phyloP scores from a whole-genome alignment of 208 protist species.

The Trypanosoma platydactyli region DNA sequence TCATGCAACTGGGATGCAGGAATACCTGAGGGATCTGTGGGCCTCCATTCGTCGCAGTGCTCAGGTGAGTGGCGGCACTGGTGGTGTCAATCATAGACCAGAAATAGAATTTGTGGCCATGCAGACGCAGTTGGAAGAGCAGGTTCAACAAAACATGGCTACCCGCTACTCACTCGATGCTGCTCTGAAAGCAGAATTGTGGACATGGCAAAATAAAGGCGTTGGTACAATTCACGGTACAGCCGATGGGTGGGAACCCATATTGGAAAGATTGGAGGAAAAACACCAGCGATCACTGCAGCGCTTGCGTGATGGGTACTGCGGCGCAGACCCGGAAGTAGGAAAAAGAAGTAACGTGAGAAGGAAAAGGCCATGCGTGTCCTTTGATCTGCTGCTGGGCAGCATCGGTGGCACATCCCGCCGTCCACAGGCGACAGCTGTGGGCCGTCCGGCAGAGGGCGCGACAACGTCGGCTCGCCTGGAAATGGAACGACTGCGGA shows the following conservation, averaged over 20 bases:
- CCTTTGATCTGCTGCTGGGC: slow-evolving; percentile 11
- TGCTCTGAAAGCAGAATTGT: slow-evolving; percentile 57
- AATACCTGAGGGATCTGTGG: slow-evolving; percentile 35
- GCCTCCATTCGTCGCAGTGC: slow-evolving; percentile 28
- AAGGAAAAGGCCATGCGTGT: slow-evolving; percentile 1
- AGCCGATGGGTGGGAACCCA: slow-evolving; percentile 3
- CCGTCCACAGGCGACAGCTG: slow-evolving; percentile 42
- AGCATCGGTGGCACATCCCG: neutral
- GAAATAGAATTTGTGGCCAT: slow-evolving; percentile 26
- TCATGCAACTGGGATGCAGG: slow-evolving; percentile 30
- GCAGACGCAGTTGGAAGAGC: slow-evolving; percentile 34
- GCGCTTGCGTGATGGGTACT: neutral
- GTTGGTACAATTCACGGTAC: slow-evolving; percentile 2
- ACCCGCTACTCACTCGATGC: slow-evolving; percentile 68
- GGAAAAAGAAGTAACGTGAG: slow-evolving; percentile 4
- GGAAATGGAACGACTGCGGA: slow-evolving; percentile 46
- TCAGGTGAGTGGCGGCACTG: slow-evolving; percentile 13
- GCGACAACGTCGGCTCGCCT: slow-evolving; percentile 69
- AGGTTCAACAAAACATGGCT: slow-evolving; percentile 56
- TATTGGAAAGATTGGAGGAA: neutral
- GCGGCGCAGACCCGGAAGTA: neutral
- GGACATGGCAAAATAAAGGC: slow-evolving; percentile 32
- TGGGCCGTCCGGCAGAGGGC: slow-evolving; percentile 42
- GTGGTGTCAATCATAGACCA: slow-evolving; percentile 1
- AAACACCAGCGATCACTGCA: neutral